Percentiles rank a stretch among this genome's conserved stretches.
phyloP scores from a whole-genome alignment of 345 rosid genomes.

The Populus simonii region DNA sequence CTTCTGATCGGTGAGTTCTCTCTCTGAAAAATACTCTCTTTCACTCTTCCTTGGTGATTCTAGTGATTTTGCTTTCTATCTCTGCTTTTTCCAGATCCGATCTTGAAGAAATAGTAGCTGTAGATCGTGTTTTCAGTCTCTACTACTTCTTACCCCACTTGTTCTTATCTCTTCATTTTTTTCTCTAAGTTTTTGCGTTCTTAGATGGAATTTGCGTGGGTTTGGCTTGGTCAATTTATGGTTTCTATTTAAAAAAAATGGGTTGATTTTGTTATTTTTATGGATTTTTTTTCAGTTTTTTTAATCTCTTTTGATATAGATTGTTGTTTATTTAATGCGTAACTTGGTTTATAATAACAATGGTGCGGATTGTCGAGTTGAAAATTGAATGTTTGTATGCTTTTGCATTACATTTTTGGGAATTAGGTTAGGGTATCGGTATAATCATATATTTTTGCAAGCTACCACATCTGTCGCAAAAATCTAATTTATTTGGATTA shows the following conservation, averaged over 20 bases:
- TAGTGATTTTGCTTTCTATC: neutral
- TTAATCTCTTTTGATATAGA: neutral
- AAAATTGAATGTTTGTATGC: neutral
- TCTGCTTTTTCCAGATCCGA: conserved; percentile 17
- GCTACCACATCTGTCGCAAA: neutral
- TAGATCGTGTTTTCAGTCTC: neutral
- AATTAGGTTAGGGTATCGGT: neutral
- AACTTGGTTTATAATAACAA: neutral
- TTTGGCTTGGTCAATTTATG: neutral
- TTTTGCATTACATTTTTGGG: neutral
- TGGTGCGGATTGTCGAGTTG: neutral
- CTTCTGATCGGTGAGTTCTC: conserved; percentile 73
- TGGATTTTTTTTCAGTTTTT: neutral
- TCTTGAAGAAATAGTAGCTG: neutral
- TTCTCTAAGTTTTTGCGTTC: neutral
- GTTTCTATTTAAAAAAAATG: neutral
- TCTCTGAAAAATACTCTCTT: neutral
- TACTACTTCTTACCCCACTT: neutral
- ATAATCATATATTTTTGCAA: neutral
- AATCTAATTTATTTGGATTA: neutral
- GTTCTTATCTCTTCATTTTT: neutral
- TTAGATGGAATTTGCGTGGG: neutral
- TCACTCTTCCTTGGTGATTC: neutral
- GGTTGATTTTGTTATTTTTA: neutral
- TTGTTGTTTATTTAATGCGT: neutral